These are phyloP conservation scores for Saposhnikovia divaricata DNA, from an alignment of 129 eudicot genomes.

Conservation along the genomic window DNA sequence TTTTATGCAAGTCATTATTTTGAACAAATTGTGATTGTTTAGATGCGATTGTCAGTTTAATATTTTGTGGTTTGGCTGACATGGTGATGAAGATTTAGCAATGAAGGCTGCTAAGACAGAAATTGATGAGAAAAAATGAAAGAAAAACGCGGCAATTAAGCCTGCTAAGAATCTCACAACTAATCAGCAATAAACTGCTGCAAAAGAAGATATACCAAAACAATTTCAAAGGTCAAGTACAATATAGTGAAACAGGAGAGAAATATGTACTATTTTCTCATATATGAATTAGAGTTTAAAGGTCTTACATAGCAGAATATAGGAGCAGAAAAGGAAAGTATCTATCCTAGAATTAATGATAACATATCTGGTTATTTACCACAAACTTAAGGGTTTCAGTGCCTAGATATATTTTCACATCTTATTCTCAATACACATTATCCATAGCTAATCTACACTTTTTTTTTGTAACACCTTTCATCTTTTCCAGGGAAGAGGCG, in stretches of 20 bases:
- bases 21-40: not conserved
- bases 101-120: not conserved
- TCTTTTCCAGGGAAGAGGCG: slow-evolving; percentile 38
- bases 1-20: not conserved
- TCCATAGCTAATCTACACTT: not conserved
- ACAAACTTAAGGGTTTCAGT: not conserved
- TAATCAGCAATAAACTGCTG: not conserved
- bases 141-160: not conserved
- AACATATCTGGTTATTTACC: not conserved
- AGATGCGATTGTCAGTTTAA: not conserved
- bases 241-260: not conserved
- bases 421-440: not conserved
- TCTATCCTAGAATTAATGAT: not conserved
- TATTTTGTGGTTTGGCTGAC: not conserved
- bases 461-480: not conserved
- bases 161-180: not conserved
- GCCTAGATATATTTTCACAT: not conserved
- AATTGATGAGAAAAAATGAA: not conserved
- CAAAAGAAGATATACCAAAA: not conserved
- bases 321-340: not conserved
- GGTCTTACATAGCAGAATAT: not conserved
- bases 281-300: not conserved
- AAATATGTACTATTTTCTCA: not conserved
- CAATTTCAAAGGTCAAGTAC: not conserved
- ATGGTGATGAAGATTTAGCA: not conserved